Conservation (phyloP, 345 rosid genomes). For the Pugionium dolabratum region DNA sequence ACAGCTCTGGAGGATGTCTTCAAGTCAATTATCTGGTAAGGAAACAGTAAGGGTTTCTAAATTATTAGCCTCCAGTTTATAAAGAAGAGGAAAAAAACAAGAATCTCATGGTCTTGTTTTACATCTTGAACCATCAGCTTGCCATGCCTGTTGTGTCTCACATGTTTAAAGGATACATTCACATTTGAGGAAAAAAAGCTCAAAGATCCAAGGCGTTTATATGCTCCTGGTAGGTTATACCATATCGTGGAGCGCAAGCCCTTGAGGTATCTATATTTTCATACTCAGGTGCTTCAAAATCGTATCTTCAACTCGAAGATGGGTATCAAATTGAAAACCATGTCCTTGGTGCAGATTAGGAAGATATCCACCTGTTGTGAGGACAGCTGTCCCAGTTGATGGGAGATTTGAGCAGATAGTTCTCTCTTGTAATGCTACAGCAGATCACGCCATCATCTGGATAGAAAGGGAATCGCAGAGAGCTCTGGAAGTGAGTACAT, state of each 20-base stretch:
- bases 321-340: neutral
- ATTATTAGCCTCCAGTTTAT: conserved; percentile 10
- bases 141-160: conserved; percentile 83
- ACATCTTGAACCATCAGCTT: conserved; percentile 54
- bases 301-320: neutral
- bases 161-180: conserved; percentile 94
- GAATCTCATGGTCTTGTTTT: conserved; percentile 27
- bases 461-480: conserved; percentile 80
- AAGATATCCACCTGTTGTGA: conserved; percentile 90
- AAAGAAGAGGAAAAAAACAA: neutral
- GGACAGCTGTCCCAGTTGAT: conserved; percentile 97
- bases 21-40: conserved; percentile 86
- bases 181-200: conserved; percentile 78
- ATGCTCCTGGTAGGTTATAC: conserved; percentile 93
- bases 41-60: conserved; percentile 36
- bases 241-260: conserved; percentile 90
- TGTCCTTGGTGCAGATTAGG: conserved; percentile 59
- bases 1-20: conserved; percentile 75
- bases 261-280: conserved; percentile 53
- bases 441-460: conserved; percentile 91
- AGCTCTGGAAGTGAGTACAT: conserved; percentile 72
- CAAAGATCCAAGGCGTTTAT: conserved; percentile 79
- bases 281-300: neutral
- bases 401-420: conserved; percentile 92
- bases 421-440: conserved; percentile 83